A percentile compares a stretch with the other conserved stretches of the same genome.
Evolutionary conservation across 768 basidiomycete genomes (phyloP).

Genomic region (Phlebiopsis flavidoalba): DNA sequence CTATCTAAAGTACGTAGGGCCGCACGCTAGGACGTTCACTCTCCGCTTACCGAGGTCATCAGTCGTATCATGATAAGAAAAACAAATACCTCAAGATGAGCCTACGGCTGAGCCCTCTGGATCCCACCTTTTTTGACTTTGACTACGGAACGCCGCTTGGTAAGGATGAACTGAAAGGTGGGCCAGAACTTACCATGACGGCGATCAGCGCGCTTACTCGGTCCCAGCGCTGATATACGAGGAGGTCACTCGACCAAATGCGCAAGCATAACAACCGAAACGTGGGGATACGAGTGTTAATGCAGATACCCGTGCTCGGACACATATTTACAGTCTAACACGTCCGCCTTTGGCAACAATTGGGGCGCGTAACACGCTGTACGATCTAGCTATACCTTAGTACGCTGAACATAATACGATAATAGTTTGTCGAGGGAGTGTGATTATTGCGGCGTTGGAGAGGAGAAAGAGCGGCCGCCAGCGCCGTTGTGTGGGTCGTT

Average conservation of each 20-base stretch:
- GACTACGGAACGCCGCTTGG: constrained; percentile 62
- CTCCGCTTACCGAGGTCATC: neutral
- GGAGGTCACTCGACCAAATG: constrained; percentile 24
- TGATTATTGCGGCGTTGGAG: neutral
- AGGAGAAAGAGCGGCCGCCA: constrained; percentile 6
- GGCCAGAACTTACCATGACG: constrained; percentile 2
- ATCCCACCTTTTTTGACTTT: constrained; percentile 81
- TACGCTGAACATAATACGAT: neutral
- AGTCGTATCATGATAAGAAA: constrained; percentile 92
- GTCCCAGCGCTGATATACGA: constrained; percentile 27
- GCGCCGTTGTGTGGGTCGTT: constrained; percentile 2
- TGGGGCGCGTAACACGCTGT: neutral
- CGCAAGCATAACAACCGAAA: neutral
- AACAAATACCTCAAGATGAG: constrained; percentile 84
- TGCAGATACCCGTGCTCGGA: neutral
- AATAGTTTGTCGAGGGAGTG: neutral
- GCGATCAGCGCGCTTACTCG: neutral
- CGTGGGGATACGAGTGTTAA: neutral
- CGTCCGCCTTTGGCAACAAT: neutral
- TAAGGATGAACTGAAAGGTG: constrained; percentile 70
- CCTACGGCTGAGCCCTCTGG: constrained; percentile 71
- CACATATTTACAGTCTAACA: neutral
- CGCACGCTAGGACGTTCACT: neutral
- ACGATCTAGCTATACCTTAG: neutral
- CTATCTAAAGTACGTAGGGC: constrained; percentile 60